A percentile compares a stretch with the other conserved stretches of the same genome.
phyloP scores from a whole-genome alignment of 768 basidiomycete genomes.

The Galerina sulciceps region DNA sequence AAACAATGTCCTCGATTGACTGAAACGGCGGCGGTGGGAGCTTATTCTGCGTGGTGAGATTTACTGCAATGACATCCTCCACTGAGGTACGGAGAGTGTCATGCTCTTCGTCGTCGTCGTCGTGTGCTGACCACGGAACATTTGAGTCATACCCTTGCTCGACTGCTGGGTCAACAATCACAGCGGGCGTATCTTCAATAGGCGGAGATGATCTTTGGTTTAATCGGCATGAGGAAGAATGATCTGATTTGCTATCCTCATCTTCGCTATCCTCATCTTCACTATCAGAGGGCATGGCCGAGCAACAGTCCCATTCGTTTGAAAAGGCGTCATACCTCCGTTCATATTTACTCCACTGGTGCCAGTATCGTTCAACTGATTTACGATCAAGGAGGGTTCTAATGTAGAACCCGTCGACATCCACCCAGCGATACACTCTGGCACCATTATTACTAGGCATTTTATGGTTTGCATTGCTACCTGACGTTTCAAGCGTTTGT shows the following conservation, averaged over 20 bases:
- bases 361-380: not conserved
- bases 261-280: conserved; percentile 3
- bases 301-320: conserved; percentile 24
- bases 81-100: no score
- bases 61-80: no score
- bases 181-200: no score
- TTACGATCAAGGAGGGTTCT: not conserved
- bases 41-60: no score
- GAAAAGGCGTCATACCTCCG: conserved; percentile 12
- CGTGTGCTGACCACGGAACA: no score
- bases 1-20: no score
- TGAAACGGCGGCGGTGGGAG: no score
- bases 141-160: no score
- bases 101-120: no score
- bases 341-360: not conserved
- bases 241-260: not conserved
- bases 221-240: no score
- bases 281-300: conserved; percentile 5
- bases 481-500: not conserved
- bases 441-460: not conserved
- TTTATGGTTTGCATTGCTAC: not conserved
- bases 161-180: no score
- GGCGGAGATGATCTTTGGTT: no score
- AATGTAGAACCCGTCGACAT: not conserved
- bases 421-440: not conserved